Conservation (phyloP, 257 asterid species). For the Solanum verrucosum region DNA sequence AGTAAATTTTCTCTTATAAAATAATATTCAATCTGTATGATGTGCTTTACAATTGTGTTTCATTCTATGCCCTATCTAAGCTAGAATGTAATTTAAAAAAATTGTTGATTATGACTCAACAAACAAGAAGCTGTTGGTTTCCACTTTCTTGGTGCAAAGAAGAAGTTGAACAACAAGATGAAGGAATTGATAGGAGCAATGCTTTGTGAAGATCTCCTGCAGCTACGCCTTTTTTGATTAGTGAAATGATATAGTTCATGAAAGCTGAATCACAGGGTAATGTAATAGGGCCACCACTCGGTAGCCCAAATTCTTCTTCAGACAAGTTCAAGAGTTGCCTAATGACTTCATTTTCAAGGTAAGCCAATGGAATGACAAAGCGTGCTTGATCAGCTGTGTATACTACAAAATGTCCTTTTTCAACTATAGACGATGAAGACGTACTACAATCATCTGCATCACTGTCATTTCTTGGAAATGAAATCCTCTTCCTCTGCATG, state of each 20-base stretch:
- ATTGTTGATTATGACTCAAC: not conserved
- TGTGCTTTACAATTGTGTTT: not conserved
- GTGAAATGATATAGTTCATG: not conserved
- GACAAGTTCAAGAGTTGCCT: not conserved
- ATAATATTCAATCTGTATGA: not conserved
- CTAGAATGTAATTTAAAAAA: not conserved
- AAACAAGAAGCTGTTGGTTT: not conserved
- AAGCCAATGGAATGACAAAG: not conserved
- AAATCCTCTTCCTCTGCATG: not conserved
- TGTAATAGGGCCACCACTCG: not conserved
- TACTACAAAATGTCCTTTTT: not conserved
- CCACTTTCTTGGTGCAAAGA: not conserved
- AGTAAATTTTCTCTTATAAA: not conserved
- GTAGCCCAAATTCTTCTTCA: not conserved
- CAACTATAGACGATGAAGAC: not conserved
- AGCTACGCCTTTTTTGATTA: not conserved
- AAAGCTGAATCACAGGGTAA: not conserved
- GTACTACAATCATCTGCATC: not conserved
- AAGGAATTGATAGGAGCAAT: not conserved
- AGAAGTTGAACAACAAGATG: not conserved
- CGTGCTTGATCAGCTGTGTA: not conserved
- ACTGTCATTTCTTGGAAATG: accelerated
- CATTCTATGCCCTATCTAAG: not conserved
- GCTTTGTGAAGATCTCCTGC: not conserved
- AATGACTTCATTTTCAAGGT: not conserved